Evolutionary conservation across 2,329 filamentous ascomycete genomes (phyloP), one percentile per base, ranked within the genome.

Genomic region (Aspergillaceae sp.): DNA sequence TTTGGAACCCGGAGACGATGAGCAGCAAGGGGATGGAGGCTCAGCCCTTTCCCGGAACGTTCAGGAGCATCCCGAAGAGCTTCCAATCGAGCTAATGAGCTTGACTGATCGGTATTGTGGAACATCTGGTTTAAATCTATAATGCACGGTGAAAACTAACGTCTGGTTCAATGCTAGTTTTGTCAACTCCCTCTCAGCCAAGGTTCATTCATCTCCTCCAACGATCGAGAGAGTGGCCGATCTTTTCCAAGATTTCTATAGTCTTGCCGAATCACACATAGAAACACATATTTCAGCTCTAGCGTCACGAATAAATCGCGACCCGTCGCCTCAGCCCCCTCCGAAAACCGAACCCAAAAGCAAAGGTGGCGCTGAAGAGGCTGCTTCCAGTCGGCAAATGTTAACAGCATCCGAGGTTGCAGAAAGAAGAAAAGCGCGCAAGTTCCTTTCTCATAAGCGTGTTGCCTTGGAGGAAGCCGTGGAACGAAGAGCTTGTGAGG

Each of bases 211-310:
- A 2, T 83, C 82, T 4, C 92, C 92, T 4, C 83, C 92, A 1
- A 86, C 80, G 40, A 85, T 94, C 60, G 88, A 94, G 41, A 83
- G 79, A 51, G 76, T 97, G 10, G 85, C 89, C 6, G 77, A 80
- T n/a, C 76, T 92, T 44, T 97, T 97, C 63, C 92, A 98, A 67
- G 88, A 94, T 47, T 98, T 97, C 65, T 98, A 98, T 63, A 73
- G 78, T 37, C 78, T 83, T 47, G 87, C 90, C 26, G 84, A 88
- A 7, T 77, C 82, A 2, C 87, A 92, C 56, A 90, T 97, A 48
- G 79, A 81, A 44, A 95, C 88, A 1, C 90, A 97, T 63, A 87
- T 96, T 53, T 85, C 84, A 33, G 80, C 84, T 2, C 74, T 96
- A 9, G 84, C 86, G 2, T 84, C 83, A 19, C 79, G 82, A 37